These are phyloP conservation scores for Nicotiana knightiana DNA, from an alignment of 257 asterid genomes.

Conservation along the genomic window DNA sequence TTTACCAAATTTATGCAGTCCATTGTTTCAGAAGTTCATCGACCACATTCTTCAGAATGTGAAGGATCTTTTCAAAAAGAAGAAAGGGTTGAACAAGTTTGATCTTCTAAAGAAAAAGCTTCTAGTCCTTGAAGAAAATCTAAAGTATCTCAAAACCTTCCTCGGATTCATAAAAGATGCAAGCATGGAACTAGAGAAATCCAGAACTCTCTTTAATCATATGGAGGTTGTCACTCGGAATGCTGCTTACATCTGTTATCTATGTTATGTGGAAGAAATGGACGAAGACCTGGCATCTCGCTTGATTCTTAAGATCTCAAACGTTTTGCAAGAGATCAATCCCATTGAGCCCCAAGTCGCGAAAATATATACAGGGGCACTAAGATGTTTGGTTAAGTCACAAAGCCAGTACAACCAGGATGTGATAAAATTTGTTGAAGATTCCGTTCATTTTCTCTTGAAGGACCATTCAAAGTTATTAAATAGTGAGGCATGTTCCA, in stretches of 20 bases:
- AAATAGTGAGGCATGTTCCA: not conserved
- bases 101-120: not conserved
- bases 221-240: not conserved
- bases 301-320: no score
- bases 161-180: not conserved
- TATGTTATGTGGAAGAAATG: not conserved
- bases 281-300: no score
- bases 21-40: no score
- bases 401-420: not conserved
- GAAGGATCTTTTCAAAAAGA: not conserved
- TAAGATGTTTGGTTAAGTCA: not conserved
- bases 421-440: not conserved
- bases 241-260: not conserved
- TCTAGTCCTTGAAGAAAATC: not conserved
- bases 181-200: not conserved
- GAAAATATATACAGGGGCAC: no score
- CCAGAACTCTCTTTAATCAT: not conserved
- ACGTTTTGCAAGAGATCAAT: no score
- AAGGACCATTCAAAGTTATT: not conserved
- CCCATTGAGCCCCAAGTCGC: no score
- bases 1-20: no score
- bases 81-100: not conserved
- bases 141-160: not conserved
- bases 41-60: no score
- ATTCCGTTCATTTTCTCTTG: not conserved